Percentiles rank a stretch among this genome's conserved stretches.
phyloP scores from a whole-genome alignment of 2,329 filamentous ascomycete genomes.

The Didymella sp. region DNA sequence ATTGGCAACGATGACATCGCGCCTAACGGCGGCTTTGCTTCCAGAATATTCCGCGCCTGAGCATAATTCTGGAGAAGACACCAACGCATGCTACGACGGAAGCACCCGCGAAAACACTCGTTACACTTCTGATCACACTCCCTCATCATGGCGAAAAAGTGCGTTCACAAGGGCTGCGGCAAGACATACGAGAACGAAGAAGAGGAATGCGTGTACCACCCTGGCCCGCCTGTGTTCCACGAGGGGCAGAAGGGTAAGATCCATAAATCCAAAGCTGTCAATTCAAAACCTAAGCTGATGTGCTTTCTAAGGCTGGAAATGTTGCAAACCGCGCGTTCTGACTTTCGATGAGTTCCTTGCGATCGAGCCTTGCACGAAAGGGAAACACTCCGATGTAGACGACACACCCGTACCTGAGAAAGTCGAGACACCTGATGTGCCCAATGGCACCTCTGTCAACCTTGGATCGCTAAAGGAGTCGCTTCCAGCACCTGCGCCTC shows the following conservation, averaged over 20 bases:
- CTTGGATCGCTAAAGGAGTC: conserved; percentile 42
- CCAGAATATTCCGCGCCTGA: conserved; percentile 47
- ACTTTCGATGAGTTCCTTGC: conserved; percentile 98
- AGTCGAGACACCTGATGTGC: conserved; percentile 57
- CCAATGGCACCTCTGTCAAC: conserved; percentile 42
- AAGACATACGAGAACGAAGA: conserved; percentile 83
- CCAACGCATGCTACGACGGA: conserved; percentile 19
- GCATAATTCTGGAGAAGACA: conserved; percentile 25
- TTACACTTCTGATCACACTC: background rate
- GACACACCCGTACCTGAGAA: conserved; percentile 63
- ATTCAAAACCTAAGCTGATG: conserved; percentile 14
- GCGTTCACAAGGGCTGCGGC: conserved; percentile 94
- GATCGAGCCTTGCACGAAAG: conserved; percentile 90
- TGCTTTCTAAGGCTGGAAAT: conserved; percentile 83
- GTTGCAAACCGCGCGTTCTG: conserved; percentile 94
- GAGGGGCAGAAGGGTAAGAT: conserved; percentile 92
- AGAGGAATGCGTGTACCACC: conserved; percentile 89
- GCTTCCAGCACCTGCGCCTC: conserved; percentile 42
- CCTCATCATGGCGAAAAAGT: conserved; percentile 75
- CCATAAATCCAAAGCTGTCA: conserved; percentile 1
- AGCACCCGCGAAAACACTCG: conserved; percentile 11
- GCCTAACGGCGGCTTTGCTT: conserved; percentile 25
- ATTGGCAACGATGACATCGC: conserved; percentile 17
- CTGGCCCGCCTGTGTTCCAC: conserved; percentile 88
- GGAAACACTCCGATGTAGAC: conserved; percentile 90